Evolutionary conservation across 345 rosid species (phyloP).

Genomic region (Eucalyptus curtisii): DNA sequence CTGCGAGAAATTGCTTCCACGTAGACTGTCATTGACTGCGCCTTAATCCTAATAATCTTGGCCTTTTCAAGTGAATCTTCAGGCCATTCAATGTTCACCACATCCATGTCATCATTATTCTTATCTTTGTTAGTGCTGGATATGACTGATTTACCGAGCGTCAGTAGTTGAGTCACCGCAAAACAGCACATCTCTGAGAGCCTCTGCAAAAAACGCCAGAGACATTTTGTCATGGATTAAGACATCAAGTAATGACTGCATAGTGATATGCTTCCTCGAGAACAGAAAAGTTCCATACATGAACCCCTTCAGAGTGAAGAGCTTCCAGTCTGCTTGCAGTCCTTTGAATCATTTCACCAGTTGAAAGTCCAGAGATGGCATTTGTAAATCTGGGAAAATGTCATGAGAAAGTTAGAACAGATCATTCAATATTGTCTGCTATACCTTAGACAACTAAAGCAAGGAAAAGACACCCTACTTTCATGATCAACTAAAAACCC

Average conservation of each 20-base stretch:
- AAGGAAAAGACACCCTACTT: not conserved
- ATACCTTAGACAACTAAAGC: not conserved
- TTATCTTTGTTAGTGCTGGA: slow-evolving; percentile 49
- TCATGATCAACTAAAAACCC: not conserved
- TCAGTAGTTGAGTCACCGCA: slow-evolving; percentile 73
- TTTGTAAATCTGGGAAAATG: slow-evolving; percentile 58
- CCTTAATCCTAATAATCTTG: slow-evolving; percentile 59
- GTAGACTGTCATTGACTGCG: slow-evolving; percentile 60
- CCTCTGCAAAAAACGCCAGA: slow-evolving; percentile 43
- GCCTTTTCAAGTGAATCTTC: slow-evolving; percentile 85
- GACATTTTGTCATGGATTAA: not conserved
- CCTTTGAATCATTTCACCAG: slow-evolving; percentile 69
- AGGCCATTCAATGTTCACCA: slow-evolving; percentile 71
- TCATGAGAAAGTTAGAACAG: not conserved
- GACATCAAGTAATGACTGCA: not conserved
- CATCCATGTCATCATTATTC: slow-evolving; percentile 42
- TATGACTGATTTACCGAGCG: slow-evolving; percentile 70
- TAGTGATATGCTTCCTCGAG: not conserved
- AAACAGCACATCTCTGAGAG: slow-evolving; percentile 89
- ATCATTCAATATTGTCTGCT: not conserved
- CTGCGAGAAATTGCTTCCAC: slow-evolving; percentile 70
- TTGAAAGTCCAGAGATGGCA: slow-evolving; percentile 50
- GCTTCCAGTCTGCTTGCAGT: slow-evolving; percentile 83
- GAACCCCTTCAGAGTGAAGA: slow-evolving; percentile 96
- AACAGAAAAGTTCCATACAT: slow-evolving; percentile 38